Evolutionary conservation across 2,329 filamentous ascomycete species (phyloP).

Genomic region (Macrophomina pseudophaseolina): DNA sequence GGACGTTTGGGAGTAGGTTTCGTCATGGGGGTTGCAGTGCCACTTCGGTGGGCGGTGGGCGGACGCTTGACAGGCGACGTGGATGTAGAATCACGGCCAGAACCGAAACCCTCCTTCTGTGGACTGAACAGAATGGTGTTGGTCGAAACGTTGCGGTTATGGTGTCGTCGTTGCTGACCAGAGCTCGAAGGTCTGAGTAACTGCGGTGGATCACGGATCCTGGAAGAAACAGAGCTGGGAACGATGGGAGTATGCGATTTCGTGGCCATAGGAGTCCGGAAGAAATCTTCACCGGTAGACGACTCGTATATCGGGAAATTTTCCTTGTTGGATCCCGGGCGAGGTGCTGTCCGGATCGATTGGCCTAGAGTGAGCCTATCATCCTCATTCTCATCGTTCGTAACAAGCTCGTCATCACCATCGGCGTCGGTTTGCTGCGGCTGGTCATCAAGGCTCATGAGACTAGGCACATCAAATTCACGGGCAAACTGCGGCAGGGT

Average conservation of each 20-base stretch:
- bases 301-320: slow-evolving; percentile 39
- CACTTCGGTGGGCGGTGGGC: slow-evolving; percentile 36
- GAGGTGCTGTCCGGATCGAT: background rate
- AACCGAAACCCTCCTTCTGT: slow-evolving; percentile 53
- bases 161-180: slow-evolving; percentile 1
- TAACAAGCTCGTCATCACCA: slow-evolving; percentile 87
- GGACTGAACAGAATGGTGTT: slow-evolving; percentile 88
- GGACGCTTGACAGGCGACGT: slow-evolving; percentile 41
- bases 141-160: slow-evolving; percentile 76
- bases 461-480: slow-evolving; percentile 49
- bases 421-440: slow-evolving; percentile 77
- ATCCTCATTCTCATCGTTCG: slow-evolving; percentile 73
- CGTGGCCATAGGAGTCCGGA: slow-evolving; percentile 49
- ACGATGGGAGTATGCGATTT: slow-evolving; percentile 36
- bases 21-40: slow-evolving; percentile 40
- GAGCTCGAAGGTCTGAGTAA: slow-evolving; percentile 39
- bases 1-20: slow-evolving; percentile 15
- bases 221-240: slow-evolving; percentile 32
- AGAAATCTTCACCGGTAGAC: slow-evolving; percentile 45
- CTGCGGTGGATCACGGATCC: slow-evolving; percentile 29
- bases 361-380: slow-evolving; percentile 33
- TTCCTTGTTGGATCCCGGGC: slow-evolving; percentile 35
- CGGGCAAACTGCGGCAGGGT: slow-evolving; percentile 47
- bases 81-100: slow-evolving; percentile 46
- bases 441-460: slow-evolving; percentile 47